Evolutionary conservation across 495 filamentous ascomycete species (phyloP).

Genomic region (Ascodesmis nigricans): DNA sequence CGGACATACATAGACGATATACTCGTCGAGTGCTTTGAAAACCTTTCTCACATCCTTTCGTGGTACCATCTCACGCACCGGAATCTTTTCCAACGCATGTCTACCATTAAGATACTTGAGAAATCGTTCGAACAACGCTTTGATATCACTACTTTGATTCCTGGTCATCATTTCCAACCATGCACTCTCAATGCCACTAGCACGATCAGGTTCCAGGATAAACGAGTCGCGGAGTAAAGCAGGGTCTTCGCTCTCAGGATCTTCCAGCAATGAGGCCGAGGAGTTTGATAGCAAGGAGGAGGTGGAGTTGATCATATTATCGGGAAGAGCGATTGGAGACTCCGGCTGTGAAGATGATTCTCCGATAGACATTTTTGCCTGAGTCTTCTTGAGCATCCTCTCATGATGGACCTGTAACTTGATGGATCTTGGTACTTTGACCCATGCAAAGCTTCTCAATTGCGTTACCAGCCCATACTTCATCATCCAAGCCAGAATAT

Average conservation of each 20-base stretch:
- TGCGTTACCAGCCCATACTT: slow-evolving; percentile 83
- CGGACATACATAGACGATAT: slow-evolving; percentile 25
- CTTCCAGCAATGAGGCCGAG: too few relatives aligned
- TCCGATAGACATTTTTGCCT: too few relatives aligned
- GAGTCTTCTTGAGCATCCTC: too few relatives aligned
- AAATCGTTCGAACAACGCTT: slow-evolving; percentile 24
- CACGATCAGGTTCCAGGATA: slow-evolving; percentile 21
- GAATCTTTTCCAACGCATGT: slow-evolving; percentile 71
- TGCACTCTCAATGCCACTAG: slow-evolving; percentile 13
- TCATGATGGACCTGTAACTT: slow-evolving; percentile 28
- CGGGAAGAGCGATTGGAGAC: too few relatives aligned
- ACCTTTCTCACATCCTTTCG: slow-evolving; percentile 57
- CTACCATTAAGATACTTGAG: slow-evolving; percentile 74
- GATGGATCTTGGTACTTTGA: slow-evolving; percentile 33
- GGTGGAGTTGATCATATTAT: slow-evolving; percentile 10
- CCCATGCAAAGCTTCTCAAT: slow-evolving; percentile 68
- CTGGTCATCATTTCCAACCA: slow-evolving; percentile 23
- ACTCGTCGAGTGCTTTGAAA: slow-evolving; percentile 37
- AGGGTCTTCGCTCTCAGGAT: too few relatives aligned
- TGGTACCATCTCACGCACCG: slow-evolving; percentile 59
- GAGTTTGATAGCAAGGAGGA: slow-evolving; percentile 6
- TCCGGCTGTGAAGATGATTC: too few relatives aligned
- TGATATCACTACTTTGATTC: slow-evolving; percentile 11
- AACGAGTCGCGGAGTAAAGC: too few relatives aligned
- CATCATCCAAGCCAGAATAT: slow-evolving; percentile 80